phyloP scores from a whole-genome alignment of 768 basidiomycete genomes.

The Tricholoma furcatifolium region DNA sequence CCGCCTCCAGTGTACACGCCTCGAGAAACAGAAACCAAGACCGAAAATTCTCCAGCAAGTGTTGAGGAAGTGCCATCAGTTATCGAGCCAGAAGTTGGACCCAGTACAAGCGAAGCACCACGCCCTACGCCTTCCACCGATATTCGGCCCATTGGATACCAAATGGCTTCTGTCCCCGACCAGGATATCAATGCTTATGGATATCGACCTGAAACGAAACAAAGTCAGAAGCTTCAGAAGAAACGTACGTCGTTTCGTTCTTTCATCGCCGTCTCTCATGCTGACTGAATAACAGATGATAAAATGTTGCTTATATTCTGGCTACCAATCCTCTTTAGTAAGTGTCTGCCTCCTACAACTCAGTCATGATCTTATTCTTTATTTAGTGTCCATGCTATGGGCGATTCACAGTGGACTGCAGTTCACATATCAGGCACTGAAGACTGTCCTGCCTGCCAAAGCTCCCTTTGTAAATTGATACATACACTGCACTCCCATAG shows the following conservation, averaged over 20 bases:
- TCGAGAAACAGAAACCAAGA: constrained; percentile 34
- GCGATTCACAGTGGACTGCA: constrained; percentile 54
- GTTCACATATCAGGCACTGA: constrained; percentile 49
- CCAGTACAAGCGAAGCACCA: constrained; percentile 5
- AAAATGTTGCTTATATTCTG: constrained; percentile 85
- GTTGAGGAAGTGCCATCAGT: constrained; percentile 7
- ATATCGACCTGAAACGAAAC: constrained; percentile 54
- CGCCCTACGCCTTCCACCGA: constrained; percentile 28
- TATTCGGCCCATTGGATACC: constrained; percentile 43
- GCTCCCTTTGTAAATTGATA: constrained; percentile 34
- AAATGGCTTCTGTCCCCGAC: constrained; percentile 50
- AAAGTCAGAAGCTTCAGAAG: constrained; percentile 50
- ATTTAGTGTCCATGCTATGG: constrained; percentile 61
- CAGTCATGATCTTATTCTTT: constrained; percentile 6
- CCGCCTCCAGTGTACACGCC: constrained; percentile 79
- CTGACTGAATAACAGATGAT: constrained; percentile 53
- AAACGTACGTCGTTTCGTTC: constrained; percentile 55
- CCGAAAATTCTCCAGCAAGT: constrained; percentile 1
- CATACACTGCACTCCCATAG: constrained; percentile 24
- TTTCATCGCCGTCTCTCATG: constrained; percentile 5
- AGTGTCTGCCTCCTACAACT: constrained; percentile 30
- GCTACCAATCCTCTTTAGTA: constrained; percentile 80
- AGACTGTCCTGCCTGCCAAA: constrained; percentile 46
- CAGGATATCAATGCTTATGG: constrained; percentile 69
- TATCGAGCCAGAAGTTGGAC: constrained; percentile 7